These are phyloP conservation scores for Globisporangium apiculatum DNA, from an alignment of 352 stramenopile species.

Conservation along the genomic window DNA sequence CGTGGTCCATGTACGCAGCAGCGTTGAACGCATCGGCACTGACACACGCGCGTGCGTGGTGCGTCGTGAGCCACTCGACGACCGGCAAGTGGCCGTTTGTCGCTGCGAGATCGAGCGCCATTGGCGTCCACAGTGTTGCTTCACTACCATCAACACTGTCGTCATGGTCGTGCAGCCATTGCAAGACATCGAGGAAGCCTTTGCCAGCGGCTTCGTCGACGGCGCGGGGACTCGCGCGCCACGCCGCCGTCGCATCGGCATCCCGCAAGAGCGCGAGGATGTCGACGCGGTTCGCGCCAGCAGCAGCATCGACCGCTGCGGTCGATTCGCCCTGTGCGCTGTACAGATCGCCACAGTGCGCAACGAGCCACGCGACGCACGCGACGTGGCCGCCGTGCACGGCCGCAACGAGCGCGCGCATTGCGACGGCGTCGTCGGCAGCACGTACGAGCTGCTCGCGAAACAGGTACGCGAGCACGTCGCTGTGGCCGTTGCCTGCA, in stretches of 20 bases:
- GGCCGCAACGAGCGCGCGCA: constrained; percentile 49
- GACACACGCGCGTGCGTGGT: constrained; percentile 38
- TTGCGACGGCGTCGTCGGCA: constrained; percentile 31
- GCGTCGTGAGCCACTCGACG: constrained; percentile 55
- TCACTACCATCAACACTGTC: constrained; percentile 6
- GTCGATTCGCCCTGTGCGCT: constrained; percentile 22
- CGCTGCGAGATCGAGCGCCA: constrained; percentile 45
- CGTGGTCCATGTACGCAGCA: constrained; percentile 65
- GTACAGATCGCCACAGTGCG: constrained; percentile 36
- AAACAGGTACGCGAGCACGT: constrained; percentile 47
- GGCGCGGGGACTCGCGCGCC: constrained; percentile 47
- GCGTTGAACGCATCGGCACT: constrained; percentile 56
- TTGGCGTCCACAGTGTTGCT: constrained; percentile 33
- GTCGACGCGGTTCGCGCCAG: constrained; percentile 38
- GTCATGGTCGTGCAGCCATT: constrained; percentile 42
- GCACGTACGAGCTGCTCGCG: constrained; percentile 46
- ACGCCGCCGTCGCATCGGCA: constrained; percentile 25
- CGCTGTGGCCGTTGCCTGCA: constrained; percentile 52
- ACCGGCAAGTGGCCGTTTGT: constrained; percentile 52
- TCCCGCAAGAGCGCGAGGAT: constrained; percentile 48
- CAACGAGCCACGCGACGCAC: constrained; percentile 54
- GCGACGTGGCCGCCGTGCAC: constrained; percentile 40
- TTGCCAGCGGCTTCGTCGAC: constrained; percentile 49
- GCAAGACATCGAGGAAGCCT: constrained; percentile 39
- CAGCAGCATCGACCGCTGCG: constrained; percentile 44